Conservation (phyloP, 306 rosid genomes). For the Calophaca sinica region DNA sequence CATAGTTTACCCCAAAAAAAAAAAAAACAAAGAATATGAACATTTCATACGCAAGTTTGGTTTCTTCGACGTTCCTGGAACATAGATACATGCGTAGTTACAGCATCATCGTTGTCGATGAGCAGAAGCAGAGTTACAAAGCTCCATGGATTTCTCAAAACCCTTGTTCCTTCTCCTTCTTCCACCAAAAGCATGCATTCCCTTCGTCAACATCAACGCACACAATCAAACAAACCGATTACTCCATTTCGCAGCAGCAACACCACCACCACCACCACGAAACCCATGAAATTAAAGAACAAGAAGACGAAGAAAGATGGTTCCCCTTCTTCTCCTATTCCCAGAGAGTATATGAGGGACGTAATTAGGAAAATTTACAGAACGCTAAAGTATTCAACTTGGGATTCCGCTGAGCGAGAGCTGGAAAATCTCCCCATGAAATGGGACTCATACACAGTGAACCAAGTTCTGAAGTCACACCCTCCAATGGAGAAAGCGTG, state of each 20-base stretch:
- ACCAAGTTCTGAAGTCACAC: conserved; percentile 78
- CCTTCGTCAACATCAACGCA: conserved; percentile 44
- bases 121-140: conserved; percentile 28
- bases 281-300: background rate
- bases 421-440: conserved; percentile 56
- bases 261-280: background rate
- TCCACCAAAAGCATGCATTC: conserved; percentile 53
- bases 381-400: conserved; percentile 62
- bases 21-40: too few species aligned
- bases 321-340: conserved; percentile 14
- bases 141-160: conserved; percentile 48
- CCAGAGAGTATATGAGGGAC: conserved; percentile 61
- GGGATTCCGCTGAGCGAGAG: conserved; percentile 72
- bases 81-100: too few species aligned
- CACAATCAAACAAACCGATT: conserved; percentile 47
- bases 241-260: conserved; percentile 32
- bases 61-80: too few species aligned
- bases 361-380: conserved; percentile 56
- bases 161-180: conserved; percentile 24
- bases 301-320: conserved; percentile 15
- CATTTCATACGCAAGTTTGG: too few species aligned
- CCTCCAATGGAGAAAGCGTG: conserved; percentile 93
- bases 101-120: conserved; percentile 21
- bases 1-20: too few species aligned
- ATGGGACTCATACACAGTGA: conserved; percentile 93